phyloP scores from a whole-genome alignment of 805 yeast species.

The Hanseniaspora occidentalis region DNA sequence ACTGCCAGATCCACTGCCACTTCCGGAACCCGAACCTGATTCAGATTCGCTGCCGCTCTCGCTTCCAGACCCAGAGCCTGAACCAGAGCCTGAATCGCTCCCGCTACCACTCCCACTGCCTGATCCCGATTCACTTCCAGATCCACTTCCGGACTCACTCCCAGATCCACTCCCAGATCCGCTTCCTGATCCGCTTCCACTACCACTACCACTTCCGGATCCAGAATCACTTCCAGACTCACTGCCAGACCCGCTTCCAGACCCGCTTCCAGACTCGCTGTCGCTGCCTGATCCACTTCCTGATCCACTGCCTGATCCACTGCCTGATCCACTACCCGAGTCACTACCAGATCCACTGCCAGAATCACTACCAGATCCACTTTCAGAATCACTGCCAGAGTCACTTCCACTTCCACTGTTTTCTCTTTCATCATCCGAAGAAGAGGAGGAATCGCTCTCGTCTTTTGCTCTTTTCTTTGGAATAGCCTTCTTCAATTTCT shows the following conservation, averaged over 20 bases:
- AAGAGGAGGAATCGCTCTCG: not conserved
- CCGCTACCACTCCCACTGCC: constrained; percentile 5
- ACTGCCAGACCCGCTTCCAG: constrained; percentile 6
- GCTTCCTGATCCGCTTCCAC: constrained; percentile 4
- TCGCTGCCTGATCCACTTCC: constrained; percentile 3
- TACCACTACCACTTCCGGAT: constrained; percentile 7
- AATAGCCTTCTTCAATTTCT: no score
- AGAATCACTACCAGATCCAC: constrained; percentile 4
- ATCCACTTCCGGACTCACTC: constrained; percentile 1
- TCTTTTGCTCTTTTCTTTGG: not conserved
- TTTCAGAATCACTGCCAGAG: constrained; percentile 6
- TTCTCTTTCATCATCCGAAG: no score
- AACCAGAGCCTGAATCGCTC: constrained; percentile 7
- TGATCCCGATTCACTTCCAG: constrained; percentile 6
- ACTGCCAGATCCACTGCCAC: constrained; percentile 33
- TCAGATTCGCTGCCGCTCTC: constrained; percentile 13
- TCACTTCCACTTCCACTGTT: constrained; percentile 3
- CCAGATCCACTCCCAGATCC: constrained; percentile 2
- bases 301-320: constrained; percentile 5
- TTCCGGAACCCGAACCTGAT: constrained; percentile 28
- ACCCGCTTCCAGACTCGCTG: constrained; percentile 7
- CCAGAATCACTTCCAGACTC: constrained; percentile 5
- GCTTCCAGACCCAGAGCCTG: constrained; percentile 7
- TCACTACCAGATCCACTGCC: constrained; percentile 8
- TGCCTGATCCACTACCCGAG: constrained; percentile 5